Evolutionary conservation across 257 asterid genomes (phyloP).

Genomic region (Nyctanthes arbortristis): DNA sequence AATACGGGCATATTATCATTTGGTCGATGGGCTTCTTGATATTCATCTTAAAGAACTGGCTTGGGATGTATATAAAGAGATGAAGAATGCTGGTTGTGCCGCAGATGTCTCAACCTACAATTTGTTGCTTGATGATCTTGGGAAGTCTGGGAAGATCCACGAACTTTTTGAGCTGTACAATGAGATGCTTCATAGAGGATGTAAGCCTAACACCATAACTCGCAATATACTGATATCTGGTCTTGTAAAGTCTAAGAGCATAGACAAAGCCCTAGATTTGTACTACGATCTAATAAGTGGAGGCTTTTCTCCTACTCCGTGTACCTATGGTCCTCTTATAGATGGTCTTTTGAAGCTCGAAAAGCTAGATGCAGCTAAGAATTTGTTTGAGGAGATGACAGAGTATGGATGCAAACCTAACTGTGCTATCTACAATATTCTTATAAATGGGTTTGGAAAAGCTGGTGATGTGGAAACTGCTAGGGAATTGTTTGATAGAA

Average conservation of each 20-base stretch:
- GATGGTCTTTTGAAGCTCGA: conserved; percentile 76
- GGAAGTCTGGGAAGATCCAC: conserved; percentile 66
- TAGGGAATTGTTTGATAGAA: conserved; percentile 60
- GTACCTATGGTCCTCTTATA: conserved; percentile 93
- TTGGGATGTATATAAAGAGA: conserved; percentile 63
- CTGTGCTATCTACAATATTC: conserved; percentile 82
- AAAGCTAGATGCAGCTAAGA: conserved; percentile 65
- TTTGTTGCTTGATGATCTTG: conserved; percentile 80
- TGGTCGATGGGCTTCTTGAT: conserved; percentile 78
- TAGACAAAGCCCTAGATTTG: conserved; percentile 69
- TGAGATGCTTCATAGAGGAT: conserved; percentile 76
- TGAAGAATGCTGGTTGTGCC: conserved; percentile 65
- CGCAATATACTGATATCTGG: conserved; percentile 83
- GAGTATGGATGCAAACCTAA: conserved; percentile 81
- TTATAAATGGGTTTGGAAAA: conserved; percentile 90
- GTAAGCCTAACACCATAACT: conserved; percentile 65
- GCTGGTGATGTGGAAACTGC: conserved; percentile 75
- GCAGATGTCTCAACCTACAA: conserved; percentile 73
- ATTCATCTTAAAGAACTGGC: conserved; percentile 61
- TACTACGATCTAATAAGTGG: conserved; percentile 76
- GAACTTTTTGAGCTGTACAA: conserved; percentile 65
- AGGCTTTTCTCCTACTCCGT: conserved; percentile 89
- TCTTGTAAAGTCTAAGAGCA: conserved; percentile 67
- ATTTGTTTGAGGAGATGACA: conserved; percentile 73
- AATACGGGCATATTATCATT: conserved; percentile 51